phyloP scores from a whole-genome alignment of 805 yeast species.

The Ogataea ganodermae region DNA sequence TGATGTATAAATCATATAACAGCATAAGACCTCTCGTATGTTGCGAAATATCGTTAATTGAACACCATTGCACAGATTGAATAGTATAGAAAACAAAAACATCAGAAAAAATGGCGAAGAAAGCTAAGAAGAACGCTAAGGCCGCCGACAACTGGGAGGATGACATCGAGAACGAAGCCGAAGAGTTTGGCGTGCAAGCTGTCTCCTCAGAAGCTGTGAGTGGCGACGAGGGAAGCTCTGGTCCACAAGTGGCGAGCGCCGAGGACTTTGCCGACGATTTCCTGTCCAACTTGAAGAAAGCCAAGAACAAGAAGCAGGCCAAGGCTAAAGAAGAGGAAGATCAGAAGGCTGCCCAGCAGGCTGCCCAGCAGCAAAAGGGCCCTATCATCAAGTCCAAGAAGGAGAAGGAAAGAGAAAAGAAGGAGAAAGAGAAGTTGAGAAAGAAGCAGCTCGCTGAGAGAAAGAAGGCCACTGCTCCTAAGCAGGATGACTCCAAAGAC shows the following conservation, averaged over 20 bases:
- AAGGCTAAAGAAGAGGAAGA: conserved; percentile 65
- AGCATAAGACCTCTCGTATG: conserved; percentile 18
- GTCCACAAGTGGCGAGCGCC: conserved; percentile 29
- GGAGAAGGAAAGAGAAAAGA: conserved; percentile 93
- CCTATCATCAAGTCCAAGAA: conserved; percentile 67
- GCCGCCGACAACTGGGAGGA: conserved; percentile 84
- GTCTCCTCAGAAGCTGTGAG: conserved; percentile 18
- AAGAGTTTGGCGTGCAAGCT: conserved; percentile 50
- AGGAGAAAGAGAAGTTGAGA: conserved; percentile 90
- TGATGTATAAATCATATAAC: conserved; percentile 14
- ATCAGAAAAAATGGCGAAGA: conserved; percentile 48
- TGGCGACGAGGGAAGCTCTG: not conserved
- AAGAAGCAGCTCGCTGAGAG: conserved; percentile 88
- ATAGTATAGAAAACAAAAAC: conserved; percentile 7
- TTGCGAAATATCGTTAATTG: conserved; percentile 15
- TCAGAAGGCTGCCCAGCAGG: conserved; percentile 35
- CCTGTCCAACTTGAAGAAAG: conserved; percentile 77
- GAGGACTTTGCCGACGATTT: conserved; percentile 64
- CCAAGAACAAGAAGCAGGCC: conserved; percentile 75
- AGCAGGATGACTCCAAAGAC: conserved; percentile 17
- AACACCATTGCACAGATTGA: conserved; percentile 11
- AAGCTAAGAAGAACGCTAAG: conserved; percentile 63
- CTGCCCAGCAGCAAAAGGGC: conserved; percentile 38
- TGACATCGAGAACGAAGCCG: conserved; percentile 58
- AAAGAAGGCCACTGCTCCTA: conserved; percentile 60